phyloP scores from a whole-genome alignment of 129 eudicot species.

The Flaveria ramosissima region DNA sequence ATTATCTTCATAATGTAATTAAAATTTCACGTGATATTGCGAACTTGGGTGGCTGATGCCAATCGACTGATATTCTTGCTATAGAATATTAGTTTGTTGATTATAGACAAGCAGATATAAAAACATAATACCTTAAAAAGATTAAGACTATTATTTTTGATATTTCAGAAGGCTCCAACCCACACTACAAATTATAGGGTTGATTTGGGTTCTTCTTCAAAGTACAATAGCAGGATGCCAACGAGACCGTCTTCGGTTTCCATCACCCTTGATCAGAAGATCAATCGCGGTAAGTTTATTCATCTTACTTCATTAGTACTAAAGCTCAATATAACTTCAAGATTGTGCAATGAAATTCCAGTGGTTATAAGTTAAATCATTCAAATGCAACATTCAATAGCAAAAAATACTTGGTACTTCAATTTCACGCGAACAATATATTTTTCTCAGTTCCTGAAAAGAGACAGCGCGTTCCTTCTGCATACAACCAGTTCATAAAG shows the following conservation, averaged over 20 bases:
- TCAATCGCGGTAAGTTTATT: constrained; percentile 59
- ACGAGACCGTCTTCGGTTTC: constrained; percentile 42
- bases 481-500: constrained; percentile 91
- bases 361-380: too few species aligned
- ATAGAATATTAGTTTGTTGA: not conserved
- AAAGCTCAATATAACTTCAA: not conserved
- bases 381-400: not conserved
- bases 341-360: not conserved
- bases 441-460: constrained; percentile 77
- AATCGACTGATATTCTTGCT: not conserved
- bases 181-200: constrained; percentile 56
- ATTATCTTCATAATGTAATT: not conserved
- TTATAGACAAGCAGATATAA: not conserved
- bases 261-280: constrained; percentile 48
- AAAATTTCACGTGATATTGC: not conserved
- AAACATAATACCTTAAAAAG: not conserved
- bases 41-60: not conserved
- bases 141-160: not conserved
- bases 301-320: not conserved
- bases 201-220: constrained; percentile 69
- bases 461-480: constrained; percentile 98
- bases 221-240: constrained; percentile 45
- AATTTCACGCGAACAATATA: not conserved
- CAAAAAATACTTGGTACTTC: not conserved
- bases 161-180: constrained; percentile 49